phyloP scores from a whole-genome alignment of 2,329 filamentous ascomycete genomes.

The Clonostachys rhizophaga region DNA sequence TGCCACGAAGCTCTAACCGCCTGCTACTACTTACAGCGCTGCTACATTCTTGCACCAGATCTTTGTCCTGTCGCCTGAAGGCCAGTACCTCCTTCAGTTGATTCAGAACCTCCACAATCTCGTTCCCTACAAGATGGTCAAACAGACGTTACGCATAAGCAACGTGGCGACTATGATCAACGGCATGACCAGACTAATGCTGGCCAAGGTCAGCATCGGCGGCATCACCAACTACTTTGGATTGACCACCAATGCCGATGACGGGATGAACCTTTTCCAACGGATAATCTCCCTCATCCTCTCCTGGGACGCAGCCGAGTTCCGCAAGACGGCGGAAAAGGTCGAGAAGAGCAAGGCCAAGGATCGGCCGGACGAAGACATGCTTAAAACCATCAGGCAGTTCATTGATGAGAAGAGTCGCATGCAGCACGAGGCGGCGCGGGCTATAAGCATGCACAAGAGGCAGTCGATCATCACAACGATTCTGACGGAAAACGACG shows the following conservation, averaged over 20 bases:
- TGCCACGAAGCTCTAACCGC: background rate
- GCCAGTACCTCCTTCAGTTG: constrained; percentile 67
- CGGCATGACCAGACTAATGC: constrained; percentile 65
- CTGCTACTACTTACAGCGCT: constrained; percentile 40
- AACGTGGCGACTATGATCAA: constrained; percentile 81
- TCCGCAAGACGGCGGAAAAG: constrained; percentile 59
- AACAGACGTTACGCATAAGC: constrained; percentile 69
- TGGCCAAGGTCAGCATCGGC: constrained; percentile 74
- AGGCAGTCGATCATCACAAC: constrained; percentile 58
- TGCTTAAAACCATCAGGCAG: constrained; percentile 54
- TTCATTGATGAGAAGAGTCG: constrained; percentile 48
- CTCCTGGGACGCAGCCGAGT: constrained; percentile 67
- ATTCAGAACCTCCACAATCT: constrained; percentile 66
- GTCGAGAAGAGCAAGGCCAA: constrained; percentile 58
- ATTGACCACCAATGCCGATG: constrained; percentile 63
- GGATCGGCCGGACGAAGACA: constrained; percentile 46
- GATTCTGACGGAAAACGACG: constrained; percentile 51
- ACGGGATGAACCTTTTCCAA: constrained; percentile 79
- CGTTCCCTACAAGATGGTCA: constrained; percentile 66
- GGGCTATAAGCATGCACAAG: constrained; percentile 46
- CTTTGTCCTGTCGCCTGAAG: constrained; percentile 69
- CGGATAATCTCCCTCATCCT: constrained; percentile 70
- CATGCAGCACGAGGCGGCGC: constrained; percentile 52
- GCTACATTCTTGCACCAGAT: constrained; percentile 72
- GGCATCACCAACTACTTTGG: constrained; percentile 78